Conservation (phyloP, 805 yeast species). For the Candida odintsovae region DNA sequence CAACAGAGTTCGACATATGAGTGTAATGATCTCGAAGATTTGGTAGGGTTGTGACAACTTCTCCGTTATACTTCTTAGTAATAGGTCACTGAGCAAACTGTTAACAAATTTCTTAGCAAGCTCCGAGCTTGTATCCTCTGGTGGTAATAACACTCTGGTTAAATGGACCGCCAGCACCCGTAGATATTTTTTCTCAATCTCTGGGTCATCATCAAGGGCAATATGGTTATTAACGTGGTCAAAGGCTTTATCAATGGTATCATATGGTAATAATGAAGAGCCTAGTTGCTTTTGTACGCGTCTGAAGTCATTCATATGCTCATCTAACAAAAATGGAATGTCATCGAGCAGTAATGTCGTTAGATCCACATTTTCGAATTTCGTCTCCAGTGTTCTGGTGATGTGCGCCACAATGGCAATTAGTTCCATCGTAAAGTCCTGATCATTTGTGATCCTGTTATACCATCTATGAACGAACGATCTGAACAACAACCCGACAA, state of each 20-base stretch:
- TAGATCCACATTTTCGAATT: conserved; percentile 28
- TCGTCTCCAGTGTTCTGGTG: conserved; percentile 31
- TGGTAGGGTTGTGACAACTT: conserved; percentile 47
- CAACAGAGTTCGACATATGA: conserved; percentile 12
- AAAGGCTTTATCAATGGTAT: conserved; percentile 28
- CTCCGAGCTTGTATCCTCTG: conserved; percentile 34
- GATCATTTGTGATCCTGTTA: conserved; percentile 32
- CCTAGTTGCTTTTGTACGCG: conserved; percentile 24
- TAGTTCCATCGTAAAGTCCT: conserved; percentile 36
- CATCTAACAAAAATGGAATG: conserved; percentile 34
- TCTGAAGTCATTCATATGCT: conserved; percentile 30
- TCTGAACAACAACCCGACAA: conserved; percentile 39
- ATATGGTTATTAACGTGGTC: conserved; percentile 29
- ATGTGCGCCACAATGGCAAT: conserved; percentile 34
- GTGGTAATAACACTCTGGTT: conserved; percentile 32
- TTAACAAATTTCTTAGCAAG: conserved; percentile 34
- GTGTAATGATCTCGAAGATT: conserved; percentile 35
- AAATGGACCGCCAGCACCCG: conserved; percentile 30
- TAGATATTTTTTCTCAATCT: conserved; percentile 28
- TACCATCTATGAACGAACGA: conserved; percentile 47
- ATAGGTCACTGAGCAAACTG: conserved; percentile 36
- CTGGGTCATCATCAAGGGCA: conserved; percentile 24
- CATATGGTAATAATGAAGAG: conserved; percentile 27
- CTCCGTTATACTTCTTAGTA: conserved; percentile 34
- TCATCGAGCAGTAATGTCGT: conserved; percentile 37